Percentiles rank a stretch among this genome's conserved stretches.
phyloP scores from a whole-genome alignment of 495 filamentous ascomycete genomes.

The Podospora pseudoanserina region DNA sequence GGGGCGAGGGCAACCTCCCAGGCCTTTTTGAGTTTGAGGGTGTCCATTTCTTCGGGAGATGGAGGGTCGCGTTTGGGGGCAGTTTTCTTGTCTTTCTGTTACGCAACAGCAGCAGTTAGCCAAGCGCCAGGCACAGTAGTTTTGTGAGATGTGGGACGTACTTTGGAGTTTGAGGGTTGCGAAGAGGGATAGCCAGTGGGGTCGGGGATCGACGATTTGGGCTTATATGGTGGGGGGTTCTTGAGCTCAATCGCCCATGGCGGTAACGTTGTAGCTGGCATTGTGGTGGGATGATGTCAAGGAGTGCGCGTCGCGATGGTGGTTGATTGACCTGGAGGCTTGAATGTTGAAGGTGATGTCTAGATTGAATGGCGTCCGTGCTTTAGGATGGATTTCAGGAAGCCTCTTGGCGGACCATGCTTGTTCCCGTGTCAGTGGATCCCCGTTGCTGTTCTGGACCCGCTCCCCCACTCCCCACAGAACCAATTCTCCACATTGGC shows the following conservation, averaged over 20 bases:
- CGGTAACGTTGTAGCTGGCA: slow-evolving; percentile 26
- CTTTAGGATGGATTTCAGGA: slow-evolving; percentile 4
- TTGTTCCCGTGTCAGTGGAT: slow-evolving; percentile 19
- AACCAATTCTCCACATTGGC: background rate
- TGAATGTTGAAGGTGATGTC: slow-evolving; percentile 16
- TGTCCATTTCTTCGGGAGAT: slow-evolving; percentile 79
- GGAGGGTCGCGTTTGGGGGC: slow-evolving; percentile 51
- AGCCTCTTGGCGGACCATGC: slow-evolving; percentile 16
- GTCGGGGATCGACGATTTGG: slow-evolving; percentile 67
- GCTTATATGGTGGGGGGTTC: slow-evolving; percentile 54
- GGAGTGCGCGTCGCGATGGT: slow-evolving; percentile 4
- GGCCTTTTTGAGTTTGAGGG: slow-evolving; percentile 94
- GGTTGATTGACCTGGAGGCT: background rate
- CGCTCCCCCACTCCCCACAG: background rate
- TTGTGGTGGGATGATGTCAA: background rate
- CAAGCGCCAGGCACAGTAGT: background rate
- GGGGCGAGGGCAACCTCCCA: slow-evolving; percentile 97
- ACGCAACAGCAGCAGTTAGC: background rate
- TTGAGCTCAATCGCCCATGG: slow-evolving; percentile 80
- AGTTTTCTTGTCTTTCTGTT: slow-evolving; percentile 48
- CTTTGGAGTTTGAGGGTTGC: slow-evolving; percentile 53
- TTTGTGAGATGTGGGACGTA: slow-evolving; percentile 21
- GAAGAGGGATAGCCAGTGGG: slow-evolving; percentile 77
- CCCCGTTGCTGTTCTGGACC: background rate
- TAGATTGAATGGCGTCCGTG: slow-evolving; percentile 19